A percentile compares a stretch with the other conserved stretches of the same genome.
phyloP scores from a whole-genome alignment of 345 rosid genomes.

The Punica granatum region DNA sequence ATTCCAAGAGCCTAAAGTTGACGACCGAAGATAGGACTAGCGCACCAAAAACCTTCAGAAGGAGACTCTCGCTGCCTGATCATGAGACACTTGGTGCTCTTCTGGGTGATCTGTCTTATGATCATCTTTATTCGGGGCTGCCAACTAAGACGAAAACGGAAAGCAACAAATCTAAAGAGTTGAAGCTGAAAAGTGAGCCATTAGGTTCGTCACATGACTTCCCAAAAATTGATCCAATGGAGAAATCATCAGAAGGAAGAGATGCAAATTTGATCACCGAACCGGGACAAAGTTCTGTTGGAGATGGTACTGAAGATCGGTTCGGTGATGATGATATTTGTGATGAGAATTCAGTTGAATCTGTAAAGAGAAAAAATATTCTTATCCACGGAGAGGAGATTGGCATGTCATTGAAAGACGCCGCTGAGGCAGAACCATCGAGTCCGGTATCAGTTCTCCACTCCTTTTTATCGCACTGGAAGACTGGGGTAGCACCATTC shows the following conservation, averaged over 20 bases:
- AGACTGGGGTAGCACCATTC: slow-evolving; percentile 2
- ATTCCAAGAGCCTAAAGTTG: slow-evolving; percentile 60
- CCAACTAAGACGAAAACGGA: not conserved
- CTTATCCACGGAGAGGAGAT: slow-evolving; percentile 22
- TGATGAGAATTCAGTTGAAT: slow-evolving; percentile 13
- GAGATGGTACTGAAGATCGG: not conserved
- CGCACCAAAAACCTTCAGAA: slow-evolving; percentile 38
- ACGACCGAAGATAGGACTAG: slow-evolving; percentile 33
- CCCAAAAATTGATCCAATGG: slow-evolving; percentile 3
- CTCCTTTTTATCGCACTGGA: slow-evolving; percentile 9
- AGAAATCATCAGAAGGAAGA: slow-evolving; percentile 3
- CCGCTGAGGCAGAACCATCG: slow-evolving; percentile 12
- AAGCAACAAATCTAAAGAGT: not conserved
- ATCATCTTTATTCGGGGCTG: slow-evolving; percentile 1
- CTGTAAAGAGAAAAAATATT: slow-evolving; percentile 9
- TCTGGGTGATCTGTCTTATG: slow-evolving; percentile 33
- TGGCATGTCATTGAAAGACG: slow-evolving; percentile 12
- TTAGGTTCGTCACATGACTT: not conserved
- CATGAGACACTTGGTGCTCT: slow-evolving; percentile 53
- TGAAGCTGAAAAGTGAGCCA: not conserved
- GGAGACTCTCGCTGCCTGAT: slow-evolving; percentile 76
- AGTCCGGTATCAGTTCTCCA: slow-evolving; percentile 20
- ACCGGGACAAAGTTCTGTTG: not conserved
- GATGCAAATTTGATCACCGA: slow-evolving; percentile 1
- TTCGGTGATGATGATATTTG: slow-evolving; percentile 7